A percentile compares a stretch with the other conserved stretches of the same genome.
These are phyloP conservation scores for Eucalyptus shirleyi DNA, from an alignment of 345 rosid genomes.

Conservation along the genomic window DNA sequence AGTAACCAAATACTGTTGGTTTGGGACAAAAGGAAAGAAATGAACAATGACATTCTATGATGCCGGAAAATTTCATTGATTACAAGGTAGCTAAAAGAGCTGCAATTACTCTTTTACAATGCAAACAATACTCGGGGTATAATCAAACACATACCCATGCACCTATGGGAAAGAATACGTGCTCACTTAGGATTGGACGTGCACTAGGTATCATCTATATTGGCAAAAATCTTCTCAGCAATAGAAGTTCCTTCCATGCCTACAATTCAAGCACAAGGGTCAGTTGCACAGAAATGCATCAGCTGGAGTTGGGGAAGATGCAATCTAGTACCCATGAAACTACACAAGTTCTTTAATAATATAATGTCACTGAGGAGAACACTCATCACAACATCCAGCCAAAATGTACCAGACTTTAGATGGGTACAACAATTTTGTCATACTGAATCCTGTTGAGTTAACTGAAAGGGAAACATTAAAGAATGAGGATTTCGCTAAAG, in stretches of 20 bases:
- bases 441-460: neutral
- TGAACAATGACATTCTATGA: neutral
- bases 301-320: neutral
- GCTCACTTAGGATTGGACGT: neutral
- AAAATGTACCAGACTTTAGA: neutral
- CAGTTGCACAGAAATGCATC: neutral
- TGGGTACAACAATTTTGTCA: neutral
- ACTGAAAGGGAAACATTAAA: neutral
- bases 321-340: neutral
- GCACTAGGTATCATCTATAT: neutral
- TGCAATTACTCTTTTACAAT: neutral
- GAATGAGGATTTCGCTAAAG: neutral
- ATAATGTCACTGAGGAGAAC: neutral
- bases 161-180: neutral
- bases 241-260: neutral
- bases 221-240: neutral
- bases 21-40: neutral
- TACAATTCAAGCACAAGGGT: neutral
- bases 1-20: neutral
- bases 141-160: neutral
- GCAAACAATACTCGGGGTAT: neutral
- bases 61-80: neutral
- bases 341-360: neutral
- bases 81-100: neutral
- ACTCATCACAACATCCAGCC: neutral